Conservation (phyloP, 1,284 basidiomycete species). For the Moesziomyces antarcticus region DNA sequence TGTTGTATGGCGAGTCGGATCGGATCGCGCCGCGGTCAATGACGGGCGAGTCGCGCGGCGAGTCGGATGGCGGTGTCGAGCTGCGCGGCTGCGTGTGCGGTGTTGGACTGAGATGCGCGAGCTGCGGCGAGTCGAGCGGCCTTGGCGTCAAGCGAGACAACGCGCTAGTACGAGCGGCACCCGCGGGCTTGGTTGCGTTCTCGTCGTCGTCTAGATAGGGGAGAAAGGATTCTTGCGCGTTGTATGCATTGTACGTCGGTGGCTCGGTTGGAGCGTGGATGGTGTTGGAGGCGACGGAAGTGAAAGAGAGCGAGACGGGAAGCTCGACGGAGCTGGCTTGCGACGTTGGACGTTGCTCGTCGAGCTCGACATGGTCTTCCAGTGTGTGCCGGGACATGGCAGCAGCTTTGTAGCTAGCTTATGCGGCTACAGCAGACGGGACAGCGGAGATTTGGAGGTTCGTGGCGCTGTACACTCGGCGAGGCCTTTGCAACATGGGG, state of each 20-base stretch:
- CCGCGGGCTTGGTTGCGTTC: not conserved
- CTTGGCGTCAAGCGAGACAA: constrained; percentile 9
- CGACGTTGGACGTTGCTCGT: constrained; percentile 8
- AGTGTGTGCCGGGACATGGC: constrained; percentile 7
- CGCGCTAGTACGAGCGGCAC: not conserved
- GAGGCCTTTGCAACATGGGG: not conserved
- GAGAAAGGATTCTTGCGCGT: not conserved
- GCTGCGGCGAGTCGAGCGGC: constrained; percentile 22
- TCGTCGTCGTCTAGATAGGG: constrained; percentile 10
- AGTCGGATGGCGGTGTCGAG: not conserved
- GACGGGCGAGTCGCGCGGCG: constrained; percentile 5
- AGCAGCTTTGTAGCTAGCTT: too few species aligned
- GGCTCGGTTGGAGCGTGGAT: not conserved
- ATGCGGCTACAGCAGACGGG: too few species aligned
- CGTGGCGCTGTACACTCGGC: not conserved
- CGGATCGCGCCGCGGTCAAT: constrained; percentile 16
- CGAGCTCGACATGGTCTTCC: too few species aligned
- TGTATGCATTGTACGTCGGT: not conserved
- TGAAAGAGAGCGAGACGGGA: constrained; percentile 22
- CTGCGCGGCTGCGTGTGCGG: not conserved
- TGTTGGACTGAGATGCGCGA: constrained; percentile 16
- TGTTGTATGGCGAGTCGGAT: constrained; percentile 23
- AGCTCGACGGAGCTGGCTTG: constrained; percentile 22
- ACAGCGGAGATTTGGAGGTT: not conserved
- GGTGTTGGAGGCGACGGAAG: constrained; percentile 11